Base-by-base conservation (phyloP, 2,329 filamentous ascomycete species). In the Apiospora marii region DNA sequence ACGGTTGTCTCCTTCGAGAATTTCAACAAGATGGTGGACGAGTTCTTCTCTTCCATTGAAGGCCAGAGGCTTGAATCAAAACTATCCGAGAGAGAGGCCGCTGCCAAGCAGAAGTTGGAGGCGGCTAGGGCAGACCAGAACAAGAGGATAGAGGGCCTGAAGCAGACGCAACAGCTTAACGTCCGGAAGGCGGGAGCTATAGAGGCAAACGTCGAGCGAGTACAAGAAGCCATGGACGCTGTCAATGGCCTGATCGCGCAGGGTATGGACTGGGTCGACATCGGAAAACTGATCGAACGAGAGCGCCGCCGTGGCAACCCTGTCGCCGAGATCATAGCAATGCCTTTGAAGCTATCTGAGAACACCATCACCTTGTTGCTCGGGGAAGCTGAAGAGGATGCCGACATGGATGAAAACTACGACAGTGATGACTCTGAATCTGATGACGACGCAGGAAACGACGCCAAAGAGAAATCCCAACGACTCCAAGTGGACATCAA, bases 261-360 rank as follows among this genome's bases (percentile, higher is more conserved):
- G 79, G 96, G 96, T 14, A 98, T 98, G 95, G 96, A 99, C 78
- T 99, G 96, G 96, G 91, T 94, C 14, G 93, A 98, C 76, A 95
- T 98, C 78, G 94, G 90, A 13, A 93, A 92, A 73, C 84, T 99
- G 74, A 93, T 99, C 70, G 94, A 98, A 80, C 90, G 94, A 76
- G 96, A 98, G 80, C 93, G 97, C 81, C 90, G 87, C 74, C 88
- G 92, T 68, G 87, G 90, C 41, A 99, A 99, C 76, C 90, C 94
- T 0, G 95, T 99, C 10, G 96, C 96, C 1, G 89, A 92, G 72
- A 91, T 95, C 64, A 97, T 99, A 79, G 93, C 93, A 80, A 84
- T 97, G 24, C 96, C 96, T 0, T 83, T 99, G 69, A 97, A 97
- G 77, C 86, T 99, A 3, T 88, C 94, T n/a, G 94, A 98, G 77